These are phyloP conservation scores for Magnaporthiopsis poae DNA, from an alignment of 2,329 filamentous ascomycete genomes.

Conservation along the genomic window DNA sequence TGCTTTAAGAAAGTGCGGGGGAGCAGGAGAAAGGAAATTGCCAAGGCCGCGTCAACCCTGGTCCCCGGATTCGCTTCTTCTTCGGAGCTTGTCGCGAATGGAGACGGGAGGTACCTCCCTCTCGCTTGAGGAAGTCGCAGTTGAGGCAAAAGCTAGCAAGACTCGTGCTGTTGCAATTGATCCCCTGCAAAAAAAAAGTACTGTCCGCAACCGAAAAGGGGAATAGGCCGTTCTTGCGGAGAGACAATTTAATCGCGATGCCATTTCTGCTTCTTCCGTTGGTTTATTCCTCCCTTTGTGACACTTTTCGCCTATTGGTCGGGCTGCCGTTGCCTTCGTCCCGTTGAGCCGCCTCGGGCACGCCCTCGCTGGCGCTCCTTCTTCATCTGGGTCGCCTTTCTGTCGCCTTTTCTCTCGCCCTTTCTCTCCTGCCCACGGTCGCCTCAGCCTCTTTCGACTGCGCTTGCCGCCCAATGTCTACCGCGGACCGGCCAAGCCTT, in stretches of 20 bases:
- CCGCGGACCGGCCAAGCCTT: neutral
- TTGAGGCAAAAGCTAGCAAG: neutral
- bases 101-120: neutral
- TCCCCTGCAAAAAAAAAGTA: neutral
- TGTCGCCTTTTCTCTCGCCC: neutral
- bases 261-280: neutral
- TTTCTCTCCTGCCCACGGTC: neutral
- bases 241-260: neutral
- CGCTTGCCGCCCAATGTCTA: neutral
- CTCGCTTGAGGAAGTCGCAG: neutral
- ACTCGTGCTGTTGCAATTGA: neutral
- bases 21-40: neutral
- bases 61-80: neutral
- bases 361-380: too few species aligned
- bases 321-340: neutral
- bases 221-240: neutral
- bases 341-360: neutral
- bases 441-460: too few species aligned
- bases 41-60: neutral
- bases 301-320: neutral
- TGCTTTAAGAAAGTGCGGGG: neutral
- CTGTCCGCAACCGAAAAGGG: neutral
- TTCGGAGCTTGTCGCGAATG: neutral
- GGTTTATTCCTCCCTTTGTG: neutral
- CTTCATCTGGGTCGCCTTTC: too few species aligned